Base-by-base conservation (phyloP, 2,329 filamentous ascomycete species). In the Fusarium luffae region DNA sequence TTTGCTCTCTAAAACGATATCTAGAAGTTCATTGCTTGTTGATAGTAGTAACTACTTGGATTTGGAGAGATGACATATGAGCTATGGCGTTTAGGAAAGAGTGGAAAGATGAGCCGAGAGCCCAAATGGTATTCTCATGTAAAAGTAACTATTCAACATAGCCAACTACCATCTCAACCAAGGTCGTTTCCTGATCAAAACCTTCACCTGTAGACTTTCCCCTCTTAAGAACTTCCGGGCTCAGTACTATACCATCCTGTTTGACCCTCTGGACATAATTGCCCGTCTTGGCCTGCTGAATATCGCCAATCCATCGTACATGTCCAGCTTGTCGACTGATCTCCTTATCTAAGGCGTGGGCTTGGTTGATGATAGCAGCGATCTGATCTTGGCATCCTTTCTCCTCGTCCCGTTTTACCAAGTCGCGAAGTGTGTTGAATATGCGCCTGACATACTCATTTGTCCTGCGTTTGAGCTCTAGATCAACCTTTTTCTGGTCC, bases 321-420 rank as follows among this genome's bases (percentile, higher is more conserved):
- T 8, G 7, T 25, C 23, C 50, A 43, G 40, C 37, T 19, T 54
- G 50, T 8, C 50, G 50, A 30, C 19, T 54, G 8, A 54, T 54
- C 11, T 54, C 50, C 50, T 54, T 54, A 19, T 54, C 50, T 4
- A 54, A 30, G 2, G 13, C 25, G 12, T 30, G 27, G 5, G 50
- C 50, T 43, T 43, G 27, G 5, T 27, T 30, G 12, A 54, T n/a
- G 3, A 54, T 32, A 16, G 19, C 16, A 2, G 23, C 13, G 25
- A 54, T 37, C 27, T 54, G 50, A 7, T n/a, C 27, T 4, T 30
- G 2, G 25, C 42, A 23, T 13, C 25, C 40, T 16, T 16, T 54
- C 27, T 43, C 5, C 14, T 2, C 18, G 3, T 43, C 37, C 10
- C 19, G 21, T n/a, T 11, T 30, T 0, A 54, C 14, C 2, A 43